Base-by-base conservation (phyloP, 805 yeast genomes). In the Saturnispora serradocipensis region DNA sequence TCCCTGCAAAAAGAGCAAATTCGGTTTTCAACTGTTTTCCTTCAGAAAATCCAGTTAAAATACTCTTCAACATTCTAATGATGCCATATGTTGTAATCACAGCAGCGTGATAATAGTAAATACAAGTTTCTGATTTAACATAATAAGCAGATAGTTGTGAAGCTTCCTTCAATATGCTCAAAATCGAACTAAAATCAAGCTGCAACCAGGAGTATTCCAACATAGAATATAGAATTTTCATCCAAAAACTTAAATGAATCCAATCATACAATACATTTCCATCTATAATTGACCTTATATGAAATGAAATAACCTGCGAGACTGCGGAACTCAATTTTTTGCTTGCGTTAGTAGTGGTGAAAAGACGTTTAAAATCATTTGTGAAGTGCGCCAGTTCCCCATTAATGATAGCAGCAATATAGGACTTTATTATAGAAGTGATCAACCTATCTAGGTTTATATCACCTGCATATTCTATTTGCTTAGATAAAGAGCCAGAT, bases 241-340 rank as follows among this genome's bases (percentile, higher is more conserved):
- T 28, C 69, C 69, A 65, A 32, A 58, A 59, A 8, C 46, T 46
- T 3, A 65, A 28, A 51, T 63, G 65, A 22, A 59, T 46, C 68
- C 68, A 64, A 46, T 62, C 61, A 11, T 27, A 34, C 32, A 22
- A 25, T 7, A 4, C 7, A 18, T 60, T 53, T 1, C 20, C 6
- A 18, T 24, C 13, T 4, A 46, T 2, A 2, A 62, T 48, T 15
- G 32, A 28, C 1, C 50, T 51, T 5, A 53, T 49, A 52, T 66
- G 68, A 11, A 58, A 49, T 0, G 57, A 44, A 3, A 61, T 32
- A 5, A 59, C 45, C 2, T 49, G 32, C 16, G 59, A 49, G 5
- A 64, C 34, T 8, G 53, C 43, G 4, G 22, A 24, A 3, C 47
- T 16, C 9, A 38, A 22, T 27, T 43, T 46, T 27, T 39, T 15